These are phyloP conservation scores for Trichoderma koningiopsis DNA, from an alignment of 2,329 filamentous ascomycete species.

Conservation along the genomic window DNA sequence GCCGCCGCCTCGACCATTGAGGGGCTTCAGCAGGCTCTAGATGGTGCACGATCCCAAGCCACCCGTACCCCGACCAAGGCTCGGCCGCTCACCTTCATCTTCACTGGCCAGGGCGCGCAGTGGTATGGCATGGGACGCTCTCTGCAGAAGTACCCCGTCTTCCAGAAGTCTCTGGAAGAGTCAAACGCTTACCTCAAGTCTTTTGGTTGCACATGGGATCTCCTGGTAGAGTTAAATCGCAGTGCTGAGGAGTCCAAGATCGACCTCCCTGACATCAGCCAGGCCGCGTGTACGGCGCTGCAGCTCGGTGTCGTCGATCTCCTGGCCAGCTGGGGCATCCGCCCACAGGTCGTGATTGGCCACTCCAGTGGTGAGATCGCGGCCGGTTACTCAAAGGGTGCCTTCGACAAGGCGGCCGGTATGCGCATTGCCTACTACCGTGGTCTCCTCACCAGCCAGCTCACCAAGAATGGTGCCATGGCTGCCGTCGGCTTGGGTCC, in stretches of 20 bases:
- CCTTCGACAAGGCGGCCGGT: conserved; percentile 5
- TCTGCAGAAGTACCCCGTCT: conserved; percentile 20
- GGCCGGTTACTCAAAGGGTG: conserved; percentile 7
- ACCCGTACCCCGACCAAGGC: background rate
- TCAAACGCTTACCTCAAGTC: background rate
- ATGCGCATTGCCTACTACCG: conserved; percentile 12
- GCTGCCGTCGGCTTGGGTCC: conserved; percentile 14
- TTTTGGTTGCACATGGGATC: background rate
- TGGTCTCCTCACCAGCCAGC: conserved; percentile 19
- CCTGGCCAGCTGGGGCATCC: conserved; percentile 1
- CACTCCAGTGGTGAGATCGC: conserved; percentile 24
- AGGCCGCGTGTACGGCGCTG: conserved; percentile 18
- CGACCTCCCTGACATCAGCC: conserved; percentile 8
- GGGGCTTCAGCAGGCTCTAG: background rate
- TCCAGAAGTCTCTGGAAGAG: background rate
- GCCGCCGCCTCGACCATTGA: background rate
- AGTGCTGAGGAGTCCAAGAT: background rate
- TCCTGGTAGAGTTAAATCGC: conserved; percentile 15
- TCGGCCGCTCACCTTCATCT: conserved; percentile 7
- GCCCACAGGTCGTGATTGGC: conserved; percentile 11
- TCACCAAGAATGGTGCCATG: conserved; percentile 17
- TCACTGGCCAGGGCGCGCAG: conserved; percentile 29
- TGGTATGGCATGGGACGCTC: conserved; percentile 29
- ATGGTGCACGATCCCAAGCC: background rate
- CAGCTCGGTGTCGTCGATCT: conserved; percentile 15